Percentiles rank a stretch among this genome's conserved stretches.
Conservation (phyloP, 352 stramenopile species). For the Globisporangium iwayamae region DNA sequence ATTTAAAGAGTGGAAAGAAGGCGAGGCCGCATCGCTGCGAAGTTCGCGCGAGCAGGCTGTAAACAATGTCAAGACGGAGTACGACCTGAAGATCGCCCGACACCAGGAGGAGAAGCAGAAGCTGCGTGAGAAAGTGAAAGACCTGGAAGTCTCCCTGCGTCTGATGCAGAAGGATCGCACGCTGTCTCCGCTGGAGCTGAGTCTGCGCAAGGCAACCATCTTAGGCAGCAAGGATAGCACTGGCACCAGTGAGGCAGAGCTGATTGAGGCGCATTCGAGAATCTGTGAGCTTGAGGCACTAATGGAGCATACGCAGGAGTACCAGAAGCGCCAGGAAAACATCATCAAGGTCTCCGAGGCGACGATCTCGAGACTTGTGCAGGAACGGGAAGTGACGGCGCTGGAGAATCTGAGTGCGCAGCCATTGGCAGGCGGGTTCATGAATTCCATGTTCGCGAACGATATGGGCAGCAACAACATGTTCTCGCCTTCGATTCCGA, state of each 20-base stretch:
- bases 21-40: conserved; percentile 33
- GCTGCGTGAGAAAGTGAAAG: conserved; percentile 66
- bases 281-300: conserved; percentile 58
- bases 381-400: conserved; percentile 44
- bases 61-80: conserved; percentile 51
- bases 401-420: conserved; percentile 40
- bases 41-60: conserved; percentile 44
- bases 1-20: conserved; percentile 69
- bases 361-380: conserved; percentile 60
- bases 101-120: conserved; percentile 78
- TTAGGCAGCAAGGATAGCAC: conserved; percentile 41
- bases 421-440: conserved; percentile 18
- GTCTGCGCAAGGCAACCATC: conserved; percentile 56
- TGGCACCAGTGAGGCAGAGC: conserved; percentile 40
- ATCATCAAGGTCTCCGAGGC: conserved; percentile 62
- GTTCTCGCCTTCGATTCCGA: conserved; percentile 4
- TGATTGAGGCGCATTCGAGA: conserved; percentile 48
- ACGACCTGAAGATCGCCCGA: conserved; percentile 58
- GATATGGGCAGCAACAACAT: neutral
- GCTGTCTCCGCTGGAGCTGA: conserved; percentile 61
- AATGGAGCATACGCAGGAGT: conserved; percentile 53
- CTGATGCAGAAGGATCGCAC: conserved; percentile 61
- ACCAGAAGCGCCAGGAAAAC: conserved; percentile 54
- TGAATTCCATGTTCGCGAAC: neutral
- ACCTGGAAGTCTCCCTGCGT: conserved; percentile 62